Base-by-base conservation (phyloP, 1,284 basidiomycete species). In the Fomitiporia mediterranea region DNA sequence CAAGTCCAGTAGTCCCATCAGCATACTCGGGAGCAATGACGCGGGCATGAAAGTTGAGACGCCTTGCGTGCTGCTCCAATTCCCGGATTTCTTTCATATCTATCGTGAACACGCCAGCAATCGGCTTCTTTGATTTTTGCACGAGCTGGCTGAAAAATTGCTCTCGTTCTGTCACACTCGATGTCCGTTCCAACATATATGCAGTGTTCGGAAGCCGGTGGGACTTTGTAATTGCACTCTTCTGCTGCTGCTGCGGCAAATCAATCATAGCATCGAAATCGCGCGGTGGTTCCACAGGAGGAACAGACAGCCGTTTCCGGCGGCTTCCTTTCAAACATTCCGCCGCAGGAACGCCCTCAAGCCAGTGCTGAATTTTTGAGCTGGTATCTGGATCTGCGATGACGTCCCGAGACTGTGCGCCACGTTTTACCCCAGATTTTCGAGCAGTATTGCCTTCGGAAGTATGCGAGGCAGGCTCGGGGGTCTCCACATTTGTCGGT, bases 61-160 rank as follows among this genome's bases (percentile, higher is more conserved):
- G 43, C 42, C 38, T 60, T 15, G 58, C 58, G 19, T 48, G 39
- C 44, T 48, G 37, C 19, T 46, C 46, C 32, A 60, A 32, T 13
- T 52, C 54, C 9, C 19, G 30, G 17, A 60, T 50, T 23, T 60
- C 58, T 11, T 17, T 30, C 43, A 53, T 53, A 9, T 56, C 54
- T 11, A 60, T 30, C 23, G 49, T 49, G 23, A 51, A 59, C 40
- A 59, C 53, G 27, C 48, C 52, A 23, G 58, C 50, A 4, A 53
- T 35, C 0, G 40, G 44, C 37, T 44, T 52, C 17, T 55, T 56
- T 34, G 53, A 59, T 17, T 53, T 59, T 38, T 51, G 48, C 13
- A 32, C 34, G 17, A 58, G 53, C 27, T 40, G 25, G 4, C 43
- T 28, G 25, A 58, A 51, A 37, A 58, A 58, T 15, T 25, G 46